Percentiles rank a stretch among this genome's conserved stretches.
Evolutionary conservation across 1,284 basidiomycete species (phyloP).

Genomic region (Ganoderma boninense): DNA sequence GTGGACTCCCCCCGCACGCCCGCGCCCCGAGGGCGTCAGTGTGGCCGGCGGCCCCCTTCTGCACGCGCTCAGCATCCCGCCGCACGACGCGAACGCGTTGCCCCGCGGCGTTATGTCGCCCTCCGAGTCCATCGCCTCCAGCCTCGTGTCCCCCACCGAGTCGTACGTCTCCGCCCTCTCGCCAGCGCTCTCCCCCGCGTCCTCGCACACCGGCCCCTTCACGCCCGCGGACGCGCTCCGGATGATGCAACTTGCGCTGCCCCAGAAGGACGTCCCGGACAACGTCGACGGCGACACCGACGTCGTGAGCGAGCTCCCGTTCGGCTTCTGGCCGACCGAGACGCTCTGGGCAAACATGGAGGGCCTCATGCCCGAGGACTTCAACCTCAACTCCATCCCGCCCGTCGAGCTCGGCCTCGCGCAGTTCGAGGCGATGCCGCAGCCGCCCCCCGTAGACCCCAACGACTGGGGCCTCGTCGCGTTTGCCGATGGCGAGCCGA

Average conservation of each 20-base stretch:
- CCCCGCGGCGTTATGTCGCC: constrained; percentile 36
- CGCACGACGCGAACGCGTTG: constrained; percentile 39
- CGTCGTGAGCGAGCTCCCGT: constrained; percentile 34
- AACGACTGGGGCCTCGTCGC: constrained; percentile 27
- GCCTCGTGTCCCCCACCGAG: constrained; percentile 38
- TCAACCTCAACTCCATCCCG: constrained; percentile 54
- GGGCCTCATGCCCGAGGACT: constrained; percentile 53
- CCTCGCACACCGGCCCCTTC: constrained; percentile 37
- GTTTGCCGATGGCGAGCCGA: constrained; percentile 16
- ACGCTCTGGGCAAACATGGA: constrained; percentile 39
- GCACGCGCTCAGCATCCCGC: constrained; percentile 50
- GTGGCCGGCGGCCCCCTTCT: constrained; percentile 39
- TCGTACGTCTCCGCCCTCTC: constrained; percentile 23
- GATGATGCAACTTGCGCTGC: constrained; percentile 36
- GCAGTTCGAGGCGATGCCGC: constrained; percentile 35
- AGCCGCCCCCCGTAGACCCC: constrained; percentile 10
- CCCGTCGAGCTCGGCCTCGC: constrained; percentile 54
- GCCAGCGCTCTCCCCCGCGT: constrained; percentile 35
- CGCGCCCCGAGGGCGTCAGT: constrained; percentile 34
- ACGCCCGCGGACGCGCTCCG: constrained; percentile 39
- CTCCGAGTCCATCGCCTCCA: constrained; percentile 47
- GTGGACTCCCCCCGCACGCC: too few species aligned
- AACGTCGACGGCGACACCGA: constrained; percentile 31
- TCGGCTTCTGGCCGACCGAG: constrained; percentile 44
- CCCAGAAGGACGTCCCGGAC: constrained; percentile 32